phyloP scores from a whole-genome alignment of 345 rosid species.

The Zanthoxylum bungeanum region DNA sequence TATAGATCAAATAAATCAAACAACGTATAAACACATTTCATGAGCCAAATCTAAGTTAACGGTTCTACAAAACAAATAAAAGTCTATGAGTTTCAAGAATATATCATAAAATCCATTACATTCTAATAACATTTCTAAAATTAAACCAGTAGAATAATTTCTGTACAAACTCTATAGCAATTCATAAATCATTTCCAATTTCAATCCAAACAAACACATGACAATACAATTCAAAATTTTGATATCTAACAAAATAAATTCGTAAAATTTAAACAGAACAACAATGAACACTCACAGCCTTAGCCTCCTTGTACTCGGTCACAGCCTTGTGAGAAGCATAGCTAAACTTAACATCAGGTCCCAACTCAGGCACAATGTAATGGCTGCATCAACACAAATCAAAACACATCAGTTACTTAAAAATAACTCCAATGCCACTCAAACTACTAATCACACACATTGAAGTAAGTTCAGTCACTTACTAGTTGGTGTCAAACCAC shows the following conservation, averaged over 20 bases:
- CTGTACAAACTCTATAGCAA: background rate
- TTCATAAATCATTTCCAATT: background rate
- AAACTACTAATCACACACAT: no score
- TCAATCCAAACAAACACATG: background rate
- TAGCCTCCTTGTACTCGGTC: conserved; percentile 90
- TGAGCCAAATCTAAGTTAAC: background rate
- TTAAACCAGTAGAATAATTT: background rate
- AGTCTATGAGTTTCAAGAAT: background rate
- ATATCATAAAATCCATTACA: background rate
- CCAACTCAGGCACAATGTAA: conserved; percentile 94
- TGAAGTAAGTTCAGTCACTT: no score
- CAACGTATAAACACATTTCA: background rate
- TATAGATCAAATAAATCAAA: background rate
- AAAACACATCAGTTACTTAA: conserved; percentile 12
- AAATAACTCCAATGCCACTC: background rate
- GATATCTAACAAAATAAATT: background rate
- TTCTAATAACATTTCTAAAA: background rate
- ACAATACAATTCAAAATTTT: background rate
- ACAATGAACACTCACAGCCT: conserved; percentile 52
- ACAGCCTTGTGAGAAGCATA: conserved; percentile 98
- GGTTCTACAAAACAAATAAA: background rate
- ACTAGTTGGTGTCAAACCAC: conserved; percentile 99
- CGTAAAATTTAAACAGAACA: background rate
- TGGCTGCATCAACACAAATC: conserved; percentile 53
- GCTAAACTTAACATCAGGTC: conserved; percentile 83